phyloP scores from a whole-genome alignment of 305 asterid genomes.

The Petunia hybrid region DNA sequence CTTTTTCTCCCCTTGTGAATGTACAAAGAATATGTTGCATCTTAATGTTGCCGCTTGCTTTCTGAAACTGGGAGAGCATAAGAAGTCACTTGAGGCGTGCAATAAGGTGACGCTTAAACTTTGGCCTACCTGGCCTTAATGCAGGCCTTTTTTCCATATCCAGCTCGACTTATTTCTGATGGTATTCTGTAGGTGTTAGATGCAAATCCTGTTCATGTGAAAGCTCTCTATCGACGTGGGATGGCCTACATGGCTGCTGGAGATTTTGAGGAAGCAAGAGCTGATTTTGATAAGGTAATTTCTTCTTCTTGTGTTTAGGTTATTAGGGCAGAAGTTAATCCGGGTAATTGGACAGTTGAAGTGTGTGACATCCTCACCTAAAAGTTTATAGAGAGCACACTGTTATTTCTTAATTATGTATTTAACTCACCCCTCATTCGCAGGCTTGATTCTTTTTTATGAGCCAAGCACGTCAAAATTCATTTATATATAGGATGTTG shows the following conservation, averaged over 20 bases:
- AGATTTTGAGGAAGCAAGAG: conserved; percentile 89
- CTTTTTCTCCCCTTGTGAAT: conserved; percentile 35
- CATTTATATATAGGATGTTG: too few species aligned
- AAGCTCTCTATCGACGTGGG: conserved; percentile 96
- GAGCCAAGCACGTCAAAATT: too few species aligned
- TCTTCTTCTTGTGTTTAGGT: conserved; percentile 16
- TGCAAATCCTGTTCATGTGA: conserved; percentile 86
- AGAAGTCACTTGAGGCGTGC: conserved; percentile 87
- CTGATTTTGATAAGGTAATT: conserved; percentile 82
- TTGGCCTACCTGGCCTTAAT: neutral
- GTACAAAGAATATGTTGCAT: conserved; percentile 80
- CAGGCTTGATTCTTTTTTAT: too few species aligned
- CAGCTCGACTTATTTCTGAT: conserved; percentile 7
- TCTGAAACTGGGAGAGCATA: conserved; percentile 81
- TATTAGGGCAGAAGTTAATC: neutral
- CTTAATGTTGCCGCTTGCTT: conserved; percentile 98
- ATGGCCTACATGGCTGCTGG: conserved; percentile 92
- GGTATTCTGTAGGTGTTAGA: conserved; percentile 71
- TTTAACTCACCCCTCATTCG: too few species aligned
- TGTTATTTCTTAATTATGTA: too few species aligned
- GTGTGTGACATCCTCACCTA: too few species aligned
- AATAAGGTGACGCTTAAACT: conserved; percentile 68
- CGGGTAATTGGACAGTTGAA: neutral
- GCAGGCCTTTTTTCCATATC: conserved; percentile 4
- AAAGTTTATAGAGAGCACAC: too few species aligned